Base-by-base conservation (phyloP, 768 basidiomycete genomes). In the Tylopilus cervinicoccineus region DNA sequence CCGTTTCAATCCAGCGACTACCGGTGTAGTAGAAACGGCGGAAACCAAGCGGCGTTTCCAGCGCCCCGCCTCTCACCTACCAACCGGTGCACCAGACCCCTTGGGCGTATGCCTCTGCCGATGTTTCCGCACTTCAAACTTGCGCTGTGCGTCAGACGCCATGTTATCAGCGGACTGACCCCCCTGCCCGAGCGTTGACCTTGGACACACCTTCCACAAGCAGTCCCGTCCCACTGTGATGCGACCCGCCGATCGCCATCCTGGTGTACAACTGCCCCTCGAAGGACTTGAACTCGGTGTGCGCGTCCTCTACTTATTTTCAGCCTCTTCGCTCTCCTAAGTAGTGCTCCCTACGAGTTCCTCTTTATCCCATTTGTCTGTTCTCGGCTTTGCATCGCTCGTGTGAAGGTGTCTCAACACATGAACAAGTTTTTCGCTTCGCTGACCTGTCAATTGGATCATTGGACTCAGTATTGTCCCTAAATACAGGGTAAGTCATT, bases 181-280 rank as follows among this genome's bases (percentile, higher is more conserved):
- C n/a, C n/a, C n/a, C n/a, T n/a, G n/a, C n/a, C n/a, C n/a, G n/a
- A n/a, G n/a, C n/a, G 26, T 5, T 5, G 5, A 27, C 26, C 5
- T 10, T 12, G 20, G 16, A 16, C 24, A 11, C 22, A 48, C 52
- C 47, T 52, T 50, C 43, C 47, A 45, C 22, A 48, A 32, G 29
- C 43, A 19, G 33, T 51, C 38, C 54, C 51, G 38, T 45, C 33
- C 55, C 48, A 48, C 22, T 44, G 43, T 37, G 40, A 22, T 47
- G 32, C 13, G 45, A 36, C 28, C 37, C 53, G 4, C 31, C 20
- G 41, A 43, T 52, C 16, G 31, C 42, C 37, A 33, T 34, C 19
- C 41, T 14, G 8, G 31, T 44, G 19, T 50, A 50, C 19, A 27
- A 26, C 17, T 44, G 14, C 3, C 43, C 39, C 22, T 38, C 36